Conservation (phyloP, 306 rosid genomes). For the Datisca glomerata region DNA sequence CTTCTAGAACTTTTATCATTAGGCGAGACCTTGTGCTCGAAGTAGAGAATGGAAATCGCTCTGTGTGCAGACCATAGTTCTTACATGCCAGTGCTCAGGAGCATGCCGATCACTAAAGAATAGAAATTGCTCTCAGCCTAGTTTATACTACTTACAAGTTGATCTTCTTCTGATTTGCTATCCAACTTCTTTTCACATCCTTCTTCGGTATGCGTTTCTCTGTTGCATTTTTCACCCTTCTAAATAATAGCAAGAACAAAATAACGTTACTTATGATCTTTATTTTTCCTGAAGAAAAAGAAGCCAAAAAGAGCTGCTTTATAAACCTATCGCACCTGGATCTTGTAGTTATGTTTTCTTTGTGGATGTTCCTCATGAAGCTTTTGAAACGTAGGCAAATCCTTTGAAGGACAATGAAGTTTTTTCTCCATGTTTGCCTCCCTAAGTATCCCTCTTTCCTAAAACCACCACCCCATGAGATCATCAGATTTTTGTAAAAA, state of each 20-base stretch:
- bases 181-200: constrained; percentile 20
- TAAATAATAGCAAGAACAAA: too few relatives aligned
- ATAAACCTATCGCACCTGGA: constrained; percentile 19
- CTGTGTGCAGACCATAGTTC: too few relatives aligned
- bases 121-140: too few relatives aligned
- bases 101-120: too few relatives aligned
- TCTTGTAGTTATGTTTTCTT: constrained; percentile 18
- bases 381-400: constrained; percentile 21
- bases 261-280: constrained; percentile 11
- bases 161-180: too few relatives aligned
- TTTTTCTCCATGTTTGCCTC: constrained; percentile 76
- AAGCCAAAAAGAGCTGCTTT: neutral
- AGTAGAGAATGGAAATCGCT: too few relatives aligned
- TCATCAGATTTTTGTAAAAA: constrained; percentile 5
- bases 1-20: too few relatives aligned
- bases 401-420: constrained; percentile 31
- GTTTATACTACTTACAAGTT: too few relatives aligned
- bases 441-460: constrained; percentile 89
- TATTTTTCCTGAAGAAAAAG: neutral
- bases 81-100: too few relatives aligned
- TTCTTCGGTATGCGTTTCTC: constrained; percentile 16
- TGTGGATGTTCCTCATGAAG: constrained; percentile 21
- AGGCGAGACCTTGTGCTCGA: too few relatives aligned
- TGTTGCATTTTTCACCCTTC: neutral
- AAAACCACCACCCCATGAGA: constrained; percentile 9